These are phyloP conservation scores for Diaporthe capsici DNA, from an alignment of 2,329 filamentous ascomycete species.

Conservation along the genomic window DNA sequence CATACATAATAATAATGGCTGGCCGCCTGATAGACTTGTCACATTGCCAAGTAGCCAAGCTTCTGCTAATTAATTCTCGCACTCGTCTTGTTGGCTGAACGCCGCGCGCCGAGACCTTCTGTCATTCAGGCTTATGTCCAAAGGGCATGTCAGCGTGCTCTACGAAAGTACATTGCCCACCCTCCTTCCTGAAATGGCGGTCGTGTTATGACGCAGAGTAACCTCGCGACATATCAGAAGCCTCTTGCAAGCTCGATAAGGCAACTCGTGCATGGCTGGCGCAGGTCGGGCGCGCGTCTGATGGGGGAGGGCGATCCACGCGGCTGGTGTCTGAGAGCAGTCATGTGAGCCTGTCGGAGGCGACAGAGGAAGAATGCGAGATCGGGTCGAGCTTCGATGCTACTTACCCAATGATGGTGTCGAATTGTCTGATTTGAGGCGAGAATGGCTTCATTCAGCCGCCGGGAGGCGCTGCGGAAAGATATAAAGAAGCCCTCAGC, in stretches of 20 bases:
- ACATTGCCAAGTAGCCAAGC: constrained; percentile 30
- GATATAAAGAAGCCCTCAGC: constrained; percentile 23
- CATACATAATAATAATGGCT: not conserved
- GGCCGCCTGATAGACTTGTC: constrained; percentile 15
- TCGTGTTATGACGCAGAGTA: constrained; percentile 12
- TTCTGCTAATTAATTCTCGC: not conserved
- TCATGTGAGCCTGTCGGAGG: constrained; percentile 8
- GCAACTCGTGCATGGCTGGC: constrained; percentile 5
- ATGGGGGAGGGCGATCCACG: not conserved
- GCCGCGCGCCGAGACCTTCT: not conserved
- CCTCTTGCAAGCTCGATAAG: constrained; percentile 6
- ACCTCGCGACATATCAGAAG: constrained; percentile 31
- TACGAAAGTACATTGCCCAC: not conserved
- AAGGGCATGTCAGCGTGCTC: constrained; percentile 2
- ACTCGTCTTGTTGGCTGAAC: constrained; percentile 8
- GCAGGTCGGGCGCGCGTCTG: constrained; percentile 5
- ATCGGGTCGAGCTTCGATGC: not conserved
- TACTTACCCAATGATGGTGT: not conserved
- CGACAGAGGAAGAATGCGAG: not conserved
- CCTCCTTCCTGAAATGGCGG: constrained; percentile 22
- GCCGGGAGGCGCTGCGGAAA: not conserved
- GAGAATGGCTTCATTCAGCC: constrained; percentile 11
- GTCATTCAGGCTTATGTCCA: constrained; percentile 29
- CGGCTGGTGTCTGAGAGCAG: constrained; percentile 12
- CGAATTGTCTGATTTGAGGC: constrained; percentile 21